These are phyloP conservation scores for Clitopilus hobsonii DNA, from an alignment of 768 basidiomycete genomes.

Conservation along the genomic window DNA sequence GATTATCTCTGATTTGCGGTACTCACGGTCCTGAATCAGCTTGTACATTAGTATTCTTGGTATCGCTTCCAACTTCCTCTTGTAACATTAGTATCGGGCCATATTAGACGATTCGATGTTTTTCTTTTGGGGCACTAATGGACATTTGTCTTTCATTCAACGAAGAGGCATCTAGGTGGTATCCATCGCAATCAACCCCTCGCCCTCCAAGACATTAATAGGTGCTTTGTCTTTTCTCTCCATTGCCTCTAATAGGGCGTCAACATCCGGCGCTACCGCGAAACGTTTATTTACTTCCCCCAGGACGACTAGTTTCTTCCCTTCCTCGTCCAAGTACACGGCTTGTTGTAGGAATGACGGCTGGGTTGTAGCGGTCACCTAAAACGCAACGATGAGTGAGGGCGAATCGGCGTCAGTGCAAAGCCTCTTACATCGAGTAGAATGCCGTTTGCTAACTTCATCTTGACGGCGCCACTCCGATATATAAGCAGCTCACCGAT, in stretches of 20 bases:
- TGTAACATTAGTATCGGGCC: neutral
- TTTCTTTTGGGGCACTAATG: neutral
- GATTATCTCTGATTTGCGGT: too few species aligned
- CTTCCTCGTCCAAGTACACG: conserved; percentile 59
- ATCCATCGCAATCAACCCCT: conserved; percentile 56
- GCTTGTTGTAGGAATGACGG: conserved; percentile 89
- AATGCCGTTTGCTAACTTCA: conserved; percentile 77
- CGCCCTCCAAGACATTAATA: conserved; percentile 27
- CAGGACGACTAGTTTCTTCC: conserved; percentile 62
- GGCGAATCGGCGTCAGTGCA: neutral
- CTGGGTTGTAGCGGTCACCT: conserved; percentile 81
- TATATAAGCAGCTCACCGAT: conserved; percentile 86
- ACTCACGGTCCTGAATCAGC: neutral
- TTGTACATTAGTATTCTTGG: neutral
- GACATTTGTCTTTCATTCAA: neutral
- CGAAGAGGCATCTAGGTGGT: conserved; percentile 6
- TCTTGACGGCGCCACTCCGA: conserved; percentile 80
- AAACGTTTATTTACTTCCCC: conserved; percentile 89
- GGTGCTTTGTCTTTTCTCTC: conserved; percentile 41
- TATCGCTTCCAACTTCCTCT: neutral
- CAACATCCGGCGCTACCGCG: conserved; percentile 79
- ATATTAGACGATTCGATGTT: neutral
- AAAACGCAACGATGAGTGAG: conserved; percentile 3
- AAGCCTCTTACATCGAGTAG: conserved; percentile 66
- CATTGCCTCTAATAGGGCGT: conserved; percentile 65